Conservation (phyloP, 257 asterid genomes). For the Knoxia roxburghii region DNA sequence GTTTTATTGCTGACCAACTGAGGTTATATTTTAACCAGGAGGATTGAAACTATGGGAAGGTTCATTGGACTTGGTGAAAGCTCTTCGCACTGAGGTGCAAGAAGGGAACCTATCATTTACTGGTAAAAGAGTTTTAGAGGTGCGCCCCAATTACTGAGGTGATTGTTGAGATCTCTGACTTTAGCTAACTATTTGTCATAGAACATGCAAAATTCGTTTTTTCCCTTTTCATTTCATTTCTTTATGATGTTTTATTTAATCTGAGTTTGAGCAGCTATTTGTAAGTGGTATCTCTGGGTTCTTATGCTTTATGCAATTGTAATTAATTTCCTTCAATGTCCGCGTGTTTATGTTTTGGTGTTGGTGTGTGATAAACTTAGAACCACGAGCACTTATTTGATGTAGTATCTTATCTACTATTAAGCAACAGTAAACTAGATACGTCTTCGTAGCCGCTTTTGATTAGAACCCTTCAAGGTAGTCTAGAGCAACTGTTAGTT, state of each 20-base stretch:
- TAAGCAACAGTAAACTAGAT: background rate
- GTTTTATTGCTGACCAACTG: background rate
- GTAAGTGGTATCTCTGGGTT: background rate
- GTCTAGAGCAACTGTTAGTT: too few relatives aligned
- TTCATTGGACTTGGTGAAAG: conserved; percentile 66
- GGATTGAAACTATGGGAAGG: conserved; percentile 98
- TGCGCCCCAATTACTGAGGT: conserved; percentile 53
- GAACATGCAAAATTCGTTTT: background rate
- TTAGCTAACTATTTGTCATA: background rate
- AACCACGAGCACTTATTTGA: background rate
- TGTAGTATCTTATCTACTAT: background rate
- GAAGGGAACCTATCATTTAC: conserved; percentile 46
- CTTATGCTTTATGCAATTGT: background rate
- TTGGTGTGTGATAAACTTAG: background rate
- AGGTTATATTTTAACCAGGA: conserved; percentile 36
- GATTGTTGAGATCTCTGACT: conserved; percentile 21
- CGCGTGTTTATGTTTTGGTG: background rate
- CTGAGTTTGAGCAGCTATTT: background rate
- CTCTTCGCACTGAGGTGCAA: conserved; percentile 55
- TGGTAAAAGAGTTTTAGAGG: conserved; percentile 89
- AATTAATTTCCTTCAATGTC: background rate
- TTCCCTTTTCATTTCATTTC: background rate
- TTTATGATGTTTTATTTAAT: background rate
- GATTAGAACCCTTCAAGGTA: background rate
- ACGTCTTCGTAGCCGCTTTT: background rate